Base-by-base conservation (phyloP, 805 yeast genomes). In the Candida boidinii region DNA sequence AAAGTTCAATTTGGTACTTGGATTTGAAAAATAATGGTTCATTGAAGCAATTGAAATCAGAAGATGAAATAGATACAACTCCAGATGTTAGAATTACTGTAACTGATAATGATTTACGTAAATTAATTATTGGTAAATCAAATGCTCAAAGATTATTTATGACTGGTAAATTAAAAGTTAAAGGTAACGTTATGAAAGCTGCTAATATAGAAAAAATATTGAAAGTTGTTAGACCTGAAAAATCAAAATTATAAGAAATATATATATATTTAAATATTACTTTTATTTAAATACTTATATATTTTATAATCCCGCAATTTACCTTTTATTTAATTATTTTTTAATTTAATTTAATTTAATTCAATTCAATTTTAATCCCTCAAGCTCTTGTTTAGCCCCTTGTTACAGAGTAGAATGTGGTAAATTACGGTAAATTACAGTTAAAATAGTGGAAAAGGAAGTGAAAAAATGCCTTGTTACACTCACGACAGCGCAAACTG, bases 131-230 rank as follows among this genome's bases (percentile, higher is more conserved):
- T 39, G 94, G 94, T 41, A 81, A 83, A 67, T 76, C 86, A 42
- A 79, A 79, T 56, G 85, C 94, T 29, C 94, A 85, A 60, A 79
- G 76, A 62, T 70, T 85, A 50, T 85, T 83, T 58, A 73, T 85
- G 81, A 63, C 71, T 47, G 95, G 95, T 26, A 80, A 79, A 59
- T 72, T 85, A 58, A 84, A 83, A 69, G 78, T 85, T 43, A 82
- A 79, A 67, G 95, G 95, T 44, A 83, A 86, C 64, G 79, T 85
- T 63, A 81, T 81, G 88, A 85, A 85, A 68, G 94, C 94, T 34
- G 73, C 88, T 28, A 73, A 74, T 38, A 73, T 82, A 39, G 90
- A 81, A 58, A 62, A 69, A 30, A 73, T 82, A 31, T 69, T 82
- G 60, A 77, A 76, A 66, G 53, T 61, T 36, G 70, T 71, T 5